A percentile compares a stretch with the other conserved stretches of the same genome.
phyloP scores from a whole-genome alignment of 73 alveolate genomes.

The Paraurostyla sp. region DNA sequence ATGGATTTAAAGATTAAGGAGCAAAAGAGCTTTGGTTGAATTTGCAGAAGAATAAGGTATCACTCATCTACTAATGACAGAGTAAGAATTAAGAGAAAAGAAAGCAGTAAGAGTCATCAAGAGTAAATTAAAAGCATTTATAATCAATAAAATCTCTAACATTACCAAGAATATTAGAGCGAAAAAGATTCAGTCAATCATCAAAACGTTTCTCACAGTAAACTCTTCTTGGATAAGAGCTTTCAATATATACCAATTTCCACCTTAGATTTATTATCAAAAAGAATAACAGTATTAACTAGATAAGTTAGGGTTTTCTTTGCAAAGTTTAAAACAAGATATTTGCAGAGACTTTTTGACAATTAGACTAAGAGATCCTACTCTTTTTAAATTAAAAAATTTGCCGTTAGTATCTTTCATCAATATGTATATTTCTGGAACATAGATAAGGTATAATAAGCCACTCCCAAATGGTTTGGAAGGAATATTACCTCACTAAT shows the following conservation, averaged over 20 bases:
- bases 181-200: not conserved
- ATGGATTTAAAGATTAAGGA: conserved; percentile 1
- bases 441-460: conserved; percentile 20
- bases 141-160: not conserved
- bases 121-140: not conserved
- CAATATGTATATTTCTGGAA: not conserved
- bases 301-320: not conserved
- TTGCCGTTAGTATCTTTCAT: not conserved
- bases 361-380: conserved; percentile 15
- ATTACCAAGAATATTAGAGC: not conserved
- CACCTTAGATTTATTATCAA: conserved; percentile 43
- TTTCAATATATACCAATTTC: not conserved
- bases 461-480: not conserved
- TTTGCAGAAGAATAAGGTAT: conserved; percentile 5
- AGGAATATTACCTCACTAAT: conserved; percentile 24
- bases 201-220: conserved; percentile 1
- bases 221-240: conserved; percentile 42
- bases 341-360: not conserved
- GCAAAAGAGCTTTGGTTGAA: conserved; percentile 16
- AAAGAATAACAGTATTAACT: conserved; percentile 58
- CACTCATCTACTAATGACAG: conserved; percentile 17
- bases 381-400: not conserved
- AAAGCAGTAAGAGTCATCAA: conserved; percentile 33
- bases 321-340: not conserved
- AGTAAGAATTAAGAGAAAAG: conserved; percentile 8